Conservation (phyloP, 345 rosid genomes). For the Acer yangbiense region DNA sequence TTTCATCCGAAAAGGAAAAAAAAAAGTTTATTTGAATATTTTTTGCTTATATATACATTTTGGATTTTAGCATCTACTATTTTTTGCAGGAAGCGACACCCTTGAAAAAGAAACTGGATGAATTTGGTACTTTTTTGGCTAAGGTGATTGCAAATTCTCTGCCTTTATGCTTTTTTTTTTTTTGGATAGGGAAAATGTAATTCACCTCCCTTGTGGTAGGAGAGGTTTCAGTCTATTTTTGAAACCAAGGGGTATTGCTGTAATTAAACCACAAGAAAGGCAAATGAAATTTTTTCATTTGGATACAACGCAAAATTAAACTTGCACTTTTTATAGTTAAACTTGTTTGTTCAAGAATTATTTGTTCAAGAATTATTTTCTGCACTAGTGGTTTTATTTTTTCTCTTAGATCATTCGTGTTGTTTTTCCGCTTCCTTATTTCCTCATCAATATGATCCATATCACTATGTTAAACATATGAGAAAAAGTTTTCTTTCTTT, state of each 20-base stretch:
- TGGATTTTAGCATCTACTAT: slow-evolving; percentile 23
- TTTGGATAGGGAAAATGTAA: neutral
- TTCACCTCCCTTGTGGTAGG: neutral
- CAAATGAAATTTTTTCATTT: neutral
- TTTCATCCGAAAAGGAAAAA: neutral
- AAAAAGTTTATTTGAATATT: neutral
- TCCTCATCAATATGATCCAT: neutral
- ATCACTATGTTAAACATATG: neutral
- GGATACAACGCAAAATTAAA: neutral
- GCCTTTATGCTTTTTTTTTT: neutral
- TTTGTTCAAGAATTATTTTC: neutral
- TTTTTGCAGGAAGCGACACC: slow-evolving; percentile 89
- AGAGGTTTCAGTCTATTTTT: neutral
- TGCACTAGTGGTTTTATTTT: neutral
- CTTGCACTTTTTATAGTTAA: neutral
- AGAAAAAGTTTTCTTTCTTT: slow-evolving; percentile 3
- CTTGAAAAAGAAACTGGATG: slow-evolving; percentile 96
- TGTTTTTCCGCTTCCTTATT: neutral
- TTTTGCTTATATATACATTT: neutral
- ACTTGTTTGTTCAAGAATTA: neutral
- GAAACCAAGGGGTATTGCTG: neutral
- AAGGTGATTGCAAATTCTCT: slow-evolving; percentile 55
- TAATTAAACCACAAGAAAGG: neutral
- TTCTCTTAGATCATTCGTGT: neutral
- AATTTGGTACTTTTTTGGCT: slow-evolving; percentile 96